Conservation (phyloP, 257 asterid species). For the Lithospermum erythrorhizon region DNA sequence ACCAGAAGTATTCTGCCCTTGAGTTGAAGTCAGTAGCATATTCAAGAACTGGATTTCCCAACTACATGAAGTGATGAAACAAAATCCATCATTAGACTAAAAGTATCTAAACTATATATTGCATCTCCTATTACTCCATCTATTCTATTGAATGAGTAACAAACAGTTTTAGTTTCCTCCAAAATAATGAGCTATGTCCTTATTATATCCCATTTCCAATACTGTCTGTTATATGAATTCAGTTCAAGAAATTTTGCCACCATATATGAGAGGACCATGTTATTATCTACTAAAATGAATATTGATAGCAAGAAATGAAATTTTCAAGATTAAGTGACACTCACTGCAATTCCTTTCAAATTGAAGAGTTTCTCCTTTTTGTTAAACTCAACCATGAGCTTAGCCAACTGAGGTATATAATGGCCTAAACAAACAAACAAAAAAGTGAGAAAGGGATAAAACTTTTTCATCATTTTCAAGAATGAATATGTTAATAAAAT, state of each 20-base stretch:
- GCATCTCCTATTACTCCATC: background rate
- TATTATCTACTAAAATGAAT: background rate
- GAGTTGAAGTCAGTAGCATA: constrained; percentile 52
- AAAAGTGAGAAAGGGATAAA: constrained; percentile 3
- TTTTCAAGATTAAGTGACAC: constrained; percentile 10
- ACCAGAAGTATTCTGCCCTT: constrained; percentile 67
- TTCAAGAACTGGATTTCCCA: constrained; percentile 72
- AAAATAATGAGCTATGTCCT: no score
- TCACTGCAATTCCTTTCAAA: constrained; percentile 60
- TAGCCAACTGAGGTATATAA: constrained; percentile 62
- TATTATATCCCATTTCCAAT: background rate
- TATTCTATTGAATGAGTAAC: background rate
- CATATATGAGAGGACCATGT: no score
- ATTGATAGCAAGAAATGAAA: background rate
- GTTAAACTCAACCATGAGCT: constrained; percentile 49
- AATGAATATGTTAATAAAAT: background rate
- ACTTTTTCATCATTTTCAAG: constrained; percentile 6
- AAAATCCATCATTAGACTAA: constrained; percentile 2
- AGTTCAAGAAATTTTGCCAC: background rate
- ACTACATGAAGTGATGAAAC: constrained; percentile 23
- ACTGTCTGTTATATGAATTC: background rate
- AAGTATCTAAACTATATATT: background rate
- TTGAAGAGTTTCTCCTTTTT: constrained; percentile 34
- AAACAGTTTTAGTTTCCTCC: background rate
- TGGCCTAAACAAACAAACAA: constrained; percentile 31